Conservation (phyloP, 2,329 filamentous ascomycete genomes). For the Emergomyces pasteurianus region DNA sequence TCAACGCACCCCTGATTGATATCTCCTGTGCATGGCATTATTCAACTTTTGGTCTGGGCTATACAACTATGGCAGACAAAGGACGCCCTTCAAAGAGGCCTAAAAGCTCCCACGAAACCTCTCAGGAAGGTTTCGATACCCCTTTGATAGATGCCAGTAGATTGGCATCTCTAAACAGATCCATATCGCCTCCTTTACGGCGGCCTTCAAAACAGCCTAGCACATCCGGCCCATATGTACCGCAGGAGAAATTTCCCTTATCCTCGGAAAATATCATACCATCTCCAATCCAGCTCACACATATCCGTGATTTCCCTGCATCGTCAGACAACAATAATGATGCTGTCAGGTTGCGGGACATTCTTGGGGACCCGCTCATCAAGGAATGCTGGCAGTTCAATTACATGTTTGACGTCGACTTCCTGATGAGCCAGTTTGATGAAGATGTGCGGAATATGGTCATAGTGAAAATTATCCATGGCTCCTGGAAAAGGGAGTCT, state of each 20-base stretch:
- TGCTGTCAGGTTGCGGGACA: constrained; percentile 51
- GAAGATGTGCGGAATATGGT: constrained; percentile 42
- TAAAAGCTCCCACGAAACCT: constrained; percentile 5
- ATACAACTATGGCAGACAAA: neutral
- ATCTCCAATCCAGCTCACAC: constrained; percentile 63
- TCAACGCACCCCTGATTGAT: neutral
- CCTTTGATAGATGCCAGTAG: neutral
- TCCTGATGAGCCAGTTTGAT: constrained; percentile 49
- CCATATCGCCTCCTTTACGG: constrained; percentile 19
- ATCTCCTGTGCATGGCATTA: neutral
- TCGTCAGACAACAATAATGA: constrained; percentile 48
- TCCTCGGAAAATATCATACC: constrained; percentile 22
- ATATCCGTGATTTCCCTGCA: constrained; percentile 51
- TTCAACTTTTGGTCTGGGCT: neutral
- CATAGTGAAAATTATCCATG: constrained; percentile 49
- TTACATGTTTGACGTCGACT: constrained; percentile 46
- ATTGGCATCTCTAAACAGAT: constrained; percentile 20
- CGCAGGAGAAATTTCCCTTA: neutral
- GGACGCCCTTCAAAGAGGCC: constrained; percentile 8
- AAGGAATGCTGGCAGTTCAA: constrained; percentile 49
- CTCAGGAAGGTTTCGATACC: neutral
- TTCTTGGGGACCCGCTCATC: constrained; percentile 64
- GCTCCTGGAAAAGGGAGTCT: constrained; percentile 58
- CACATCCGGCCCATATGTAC: neutral
- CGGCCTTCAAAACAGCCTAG: neutral